phyloP scores from a whole-genome alignment of 495 filamentous ascomycete genomes.

The Penicillium cinerascens region DNA sequence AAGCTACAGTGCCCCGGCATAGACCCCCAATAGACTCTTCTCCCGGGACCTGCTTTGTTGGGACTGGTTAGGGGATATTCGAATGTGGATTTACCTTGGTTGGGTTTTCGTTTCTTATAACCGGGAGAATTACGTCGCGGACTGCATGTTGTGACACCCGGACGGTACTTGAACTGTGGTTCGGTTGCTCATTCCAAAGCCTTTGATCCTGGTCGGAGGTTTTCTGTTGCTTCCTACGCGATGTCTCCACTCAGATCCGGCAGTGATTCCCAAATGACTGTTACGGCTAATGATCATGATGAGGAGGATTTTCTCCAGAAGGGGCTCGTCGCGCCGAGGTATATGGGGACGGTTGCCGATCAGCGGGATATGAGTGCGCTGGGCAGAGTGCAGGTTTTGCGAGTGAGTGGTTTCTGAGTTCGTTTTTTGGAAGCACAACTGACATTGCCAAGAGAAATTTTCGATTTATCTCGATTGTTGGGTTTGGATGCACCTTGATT shows the following conservation, averaged over 20 bases:
- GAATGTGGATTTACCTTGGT: not conserved
- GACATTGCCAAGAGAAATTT: constrained; percentile 40
- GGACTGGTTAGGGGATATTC: not conserved
- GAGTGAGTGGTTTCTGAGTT: constrained; percentile 23
- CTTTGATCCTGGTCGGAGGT: not conserved
- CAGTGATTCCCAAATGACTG: constrained; percentile 13
- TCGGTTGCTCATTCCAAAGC: not conserved
- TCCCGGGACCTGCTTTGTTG: constrained; percentile 19
- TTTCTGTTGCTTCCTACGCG: not conserved
- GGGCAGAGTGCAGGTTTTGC: constrained; percentile 41
- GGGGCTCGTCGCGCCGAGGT: constrained; percentile 34
- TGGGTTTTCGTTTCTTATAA: not conserved
- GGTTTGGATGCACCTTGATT: constrained; percentile 45
- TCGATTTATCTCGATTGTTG: constrained; percentile 46
- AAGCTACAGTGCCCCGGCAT: not conserved
- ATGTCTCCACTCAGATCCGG: not conserved
- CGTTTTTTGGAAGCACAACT: not conserved
- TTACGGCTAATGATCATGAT: constrained; percentile 11
- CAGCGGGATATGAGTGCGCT: constrained; percentile 43
- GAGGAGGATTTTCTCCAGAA: constrained; percentile 25
- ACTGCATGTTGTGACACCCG: not conserved
- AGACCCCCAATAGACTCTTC: constrained; percentile 1
- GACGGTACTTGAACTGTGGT: not conserved
- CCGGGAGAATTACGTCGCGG: not conserved
- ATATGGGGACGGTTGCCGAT: constrained; percentile 39